phyloP scores from a whole-genome alignment of 768 basidiomycete genomes.

The Tricholoma saponaceum region DNA sequence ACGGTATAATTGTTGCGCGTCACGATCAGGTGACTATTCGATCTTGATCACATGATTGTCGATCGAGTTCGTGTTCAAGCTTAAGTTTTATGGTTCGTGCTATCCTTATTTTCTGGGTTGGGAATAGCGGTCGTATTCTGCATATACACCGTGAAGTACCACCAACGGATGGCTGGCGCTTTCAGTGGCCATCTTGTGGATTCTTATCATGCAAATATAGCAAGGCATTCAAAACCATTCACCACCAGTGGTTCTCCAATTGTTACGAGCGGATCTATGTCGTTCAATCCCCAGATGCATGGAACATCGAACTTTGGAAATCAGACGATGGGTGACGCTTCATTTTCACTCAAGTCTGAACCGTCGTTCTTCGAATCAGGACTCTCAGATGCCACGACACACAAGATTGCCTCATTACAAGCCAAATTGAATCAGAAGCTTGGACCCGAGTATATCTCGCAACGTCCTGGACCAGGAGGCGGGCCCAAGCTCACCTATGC shows the following conservation, averaged over 20 bases:
- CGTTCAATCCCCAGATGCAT: conserved; percentile 60
- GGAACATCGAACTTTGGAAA: conserved; percentile 31
- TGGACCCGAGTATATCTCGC: conserved; percentile 91
- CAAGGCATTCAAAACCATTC: conserved; percentile 12
- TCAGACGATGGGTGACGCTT: conserved; percentile 20
- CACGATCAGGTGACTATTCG: background rate
- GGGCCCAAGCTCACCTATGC: conserved; percentile 89
- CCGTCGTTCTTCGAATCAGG: conserved; percentile 29
- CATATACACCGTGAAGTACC: background rate
- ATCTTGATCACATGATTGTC: background rate
- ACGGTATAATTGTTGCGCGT: background rate
- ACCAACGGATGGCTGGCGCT: conserved; percentile 47
- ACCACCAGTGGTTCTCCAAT: conserved; percentile 27
- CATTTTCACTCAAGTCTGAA: conserved; percentile 25
- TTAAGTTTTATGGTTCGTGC: background rate
- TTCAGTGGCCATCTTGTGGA: conserved; percentile 58
- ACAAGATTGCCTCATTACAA: conserved; percentile 69
- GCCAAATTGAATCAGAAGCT: conserved; percentile 82
- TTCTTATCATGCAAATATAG: conserved; percentile 34
- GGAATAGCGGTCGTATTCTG: background rate
- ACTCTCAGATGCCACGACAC: conserved; percentile 58
- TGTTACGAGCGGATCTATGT: conserved; percentile 50
- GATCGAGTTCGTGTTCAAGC: too few relatives aligned
- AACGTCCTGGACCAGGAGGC: conserved; percentile 82
- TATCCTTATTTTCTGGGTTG: background rate